Evolutionary conservation across 352 stramenopile genomes (phyloP), one percentile per base, ranked within the genome.

Genomic region (Aphanomyces invadans): DNA sequence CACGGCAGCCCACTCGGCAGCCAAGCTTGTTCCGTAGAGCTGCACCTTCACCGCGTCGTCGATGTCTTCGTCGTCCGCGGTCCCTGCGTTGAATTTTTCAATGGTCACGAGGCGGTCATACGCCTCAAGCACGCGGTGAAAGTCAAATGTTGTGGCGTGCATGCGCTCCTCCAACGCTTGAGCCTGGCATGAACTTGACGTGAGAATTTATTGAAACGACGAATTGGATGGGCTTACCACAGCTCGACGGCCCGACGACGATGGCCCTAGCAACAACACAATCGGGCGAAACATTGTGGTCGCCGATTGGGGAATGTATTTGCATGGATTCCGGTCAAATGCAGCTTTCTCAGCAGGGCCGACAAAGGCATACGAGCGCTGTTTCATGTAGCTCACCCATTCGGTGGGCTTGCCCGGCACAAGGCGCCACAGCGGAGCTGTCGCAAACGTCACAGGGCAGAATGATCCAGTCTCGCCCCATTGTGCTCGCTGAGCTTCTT

Each of bases 261-360:
- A 28, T 4, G 38, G 2, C 0, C 55, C 55, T 11, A 51, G 55
- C 3, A 64, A 26, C 55, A 45, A 45, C 36, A 64, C 39, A 17
- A 64, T 2, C 9, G 55, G 55, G 19, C 55, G 55, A 64, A 64
- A 64, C n/a, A 12, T 28, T 46, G 55, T 64, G 2, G 25, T 26
- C 1, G 33, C 32, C 10, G 9, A 11, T 33, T 11, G 25, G 15
- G 55, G 55, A n/a, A 64, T 26, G 39, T 64, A 64, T 26, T 26
- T 32, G 7, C 55, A 38, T 29, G 55, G 55, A 21, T 64, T 64
- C 11, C 55, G 55, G 36, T 64, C 55, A 38, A 64, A 64, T 5
- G 38, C 23, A 11, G 55, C 17, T 26, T 64, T 64, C 29, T 64
- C 55, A n/a, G 36, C 38, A 19, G 55, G 12, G 36, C 55, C 55